phyloP scores from a whole-genome alignment of 139 green algal species.

The Tetraselmis chui region DNA sequence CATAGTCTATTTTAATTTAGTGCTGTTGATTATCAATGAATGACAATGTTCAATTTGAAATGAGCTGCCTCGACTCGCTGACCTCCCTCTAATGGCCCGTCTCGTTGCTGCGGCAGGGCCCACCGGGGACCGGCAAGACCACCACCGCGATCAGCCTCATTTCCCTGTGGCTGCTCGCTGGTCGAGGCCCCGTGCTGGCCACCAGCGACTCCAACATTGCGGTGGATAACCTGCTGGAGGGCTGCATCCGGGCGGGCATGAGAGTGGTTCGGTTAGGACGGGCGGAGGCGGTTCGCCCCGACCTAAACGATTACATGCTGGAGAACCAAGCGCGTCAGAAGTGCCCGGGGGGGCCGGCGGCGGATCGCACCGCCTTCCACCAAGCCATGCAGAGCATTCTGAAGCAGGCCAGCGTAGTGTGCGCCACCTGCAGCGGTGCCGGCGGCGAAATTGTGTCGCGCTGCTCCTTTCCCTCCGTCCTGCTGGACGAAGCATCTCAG shows the following conservation, averaged over 20 bases:
- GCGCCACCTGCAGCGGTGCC: constrained; percentile 36
- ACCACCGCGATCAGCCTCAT: neutral
- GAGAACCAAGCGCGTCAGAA: neutral
- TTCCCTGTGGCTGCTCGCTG: neutral
- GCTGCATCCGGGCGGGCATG: constrained; percentile 44
- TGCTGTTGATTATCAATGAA: no score
- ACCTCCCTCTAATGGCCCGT: no score
- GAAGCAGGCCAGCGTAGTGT: constrained; percentile 36
- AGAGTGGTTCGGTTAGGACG: constrained; percentile 69
- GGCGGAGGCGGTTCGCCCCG: constrained; percentile 2
- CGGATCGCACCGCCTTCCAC: neutral
- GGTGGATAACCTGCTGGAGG: constrained; percentile 86
- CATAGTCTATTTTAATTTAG: no score
- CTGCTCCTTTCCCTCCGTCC: constrained; percentile 66
- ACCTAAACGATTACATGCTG: neutral
- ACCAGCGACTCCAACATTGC: constrained; percentile 77
- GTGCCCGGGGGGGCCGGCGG: no score
- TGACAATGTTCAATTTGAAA: no score
- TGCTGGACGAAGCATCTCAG: constrained; percentile 85
- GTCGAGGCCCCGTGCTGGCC: constrained; percentile 44
- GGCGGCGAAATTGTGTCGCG: constrained; percentile 43
- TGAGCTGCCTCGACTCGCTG: no score
- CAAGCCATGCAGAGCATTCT: neutral
- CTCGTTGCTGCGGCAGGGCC: neutral
- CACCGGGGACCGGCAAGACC: neutral